Conservation (phyloP, 2,329 filamentous ascomycete genomes). For the Trichoderma sp. region DNA sequence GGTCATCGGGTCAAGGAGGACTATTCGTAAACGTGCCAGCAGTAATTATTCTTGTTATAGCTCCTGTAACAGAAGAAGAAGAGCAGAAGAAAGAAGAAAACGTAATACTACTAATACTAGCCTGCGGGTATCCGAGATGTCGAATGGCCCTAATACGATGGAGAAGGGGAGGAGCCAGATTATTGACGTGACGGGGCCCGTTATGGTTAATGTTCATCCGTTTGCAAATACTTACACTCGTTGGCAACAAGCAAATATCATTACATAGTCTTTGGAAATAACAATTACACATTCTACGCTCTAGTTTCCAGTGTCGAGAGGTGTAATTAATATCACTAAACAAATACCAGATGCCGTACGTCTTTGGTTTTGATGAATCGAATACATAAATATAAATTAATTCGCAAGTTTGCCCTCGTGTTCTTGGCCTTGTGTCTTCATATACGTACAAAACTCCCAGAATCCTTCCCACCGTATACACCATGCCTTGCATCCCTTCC, state of each 20-base stretch:
- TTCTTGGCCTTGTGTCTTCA: constrained; percentile 4
- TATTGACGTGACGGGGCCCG: neutral
- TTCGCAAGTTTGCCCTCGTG: neutral
- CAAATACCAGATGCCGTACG: neutral
- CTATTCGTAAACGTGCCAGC: constrained; percentile 47
- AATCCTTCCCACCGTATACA: constrained; percentile 10
- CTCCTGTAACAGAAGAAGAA: neutral
- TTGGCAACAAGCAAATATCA: neutral
- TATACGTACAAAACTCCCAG: constrained; percentile 6
- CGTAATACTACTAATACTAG: neutral
- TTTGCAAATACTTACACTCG: neutral
- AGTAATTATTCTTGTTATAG: neutral
- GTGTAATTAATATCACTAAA: neutral
- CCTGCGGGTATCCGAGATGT: neutral
- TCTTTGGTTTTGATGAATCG: neutral
- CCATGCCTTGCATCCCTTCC: neutral
- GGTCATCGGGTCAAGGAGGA: constrained; percentile 67
- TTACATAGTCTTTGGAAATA: neutral
- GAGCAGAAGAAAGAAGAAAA: neutral
- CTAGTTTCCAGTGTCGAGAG: too few species aligned
- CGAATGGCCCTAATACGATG: neutral
- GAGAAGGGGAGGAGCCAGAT: neutral
- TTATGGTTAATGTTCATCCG: neutral
- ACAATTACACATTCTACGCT: neutral
- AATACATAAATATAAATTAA: constrained; percentile 2